Evolutionary conservation across 805 yeast genomes (phyloP).

Genomic region (Candida multigemmis): DNA sequence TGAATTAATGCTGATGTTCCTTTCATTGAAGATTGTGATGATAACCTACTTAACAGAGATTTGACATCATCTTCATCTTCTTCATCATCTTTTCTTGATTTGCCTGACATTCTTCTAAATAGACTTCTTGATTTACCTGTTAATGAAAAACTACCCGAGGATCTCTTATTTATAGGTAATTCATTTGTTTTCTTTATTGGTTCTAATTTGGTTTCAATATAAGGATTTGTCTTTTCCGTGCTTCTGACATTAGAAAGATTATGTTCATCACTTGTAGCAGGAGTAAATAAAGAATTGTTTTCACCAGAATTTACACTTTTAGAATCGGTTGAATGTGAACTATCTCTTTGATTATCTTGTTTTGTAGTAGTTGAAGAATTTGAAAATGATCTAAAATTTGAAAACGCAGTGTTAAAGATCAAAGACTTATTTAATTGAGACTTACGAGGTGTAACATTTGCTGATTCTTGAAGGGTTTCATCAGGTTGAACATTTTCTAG

Average conservation of each 20-base stretch:
- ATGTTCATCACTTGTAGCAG: not conserved
- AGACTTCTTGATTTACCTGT: constrained; percentile 19
- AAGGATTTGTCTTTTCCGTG: not conserved
- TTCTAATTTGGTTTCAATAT: constrained; percentile 4
- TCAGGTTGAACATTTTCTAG: too few relatives aligned
- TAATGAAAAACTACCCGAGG: constrained; percentile 15
- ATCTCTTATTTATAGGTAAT: constrained; percentile 5
- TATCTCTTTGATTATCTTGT: not conserved
- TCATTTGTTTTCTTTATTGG: not conserved
- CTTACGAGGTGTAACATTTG: too few relatives aligned
- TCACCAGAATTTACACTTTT: not conserved
- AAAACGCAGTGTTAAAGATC: constrained; percentile 23
- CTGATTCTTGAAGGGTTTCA: too few relatives aligned
- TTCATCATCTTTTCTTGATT: constrained; percentile 6
- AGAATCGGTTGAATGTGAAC: constrained; percentile 2
- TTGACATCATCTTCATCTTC: constrained; percentile 6
- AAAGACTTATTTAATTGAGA: constrained; percentile 12
- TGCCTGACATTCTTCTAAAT: constrained; percentile 25
- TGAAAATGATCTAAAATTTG: constrained; percentile 13
- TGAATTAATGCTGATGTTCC: constrained; percentile 4
- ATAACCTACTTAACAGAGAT: constrained; percentile 6
- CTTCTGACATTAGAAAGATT: not conserved
- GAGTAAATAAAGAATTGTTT: not conserved
- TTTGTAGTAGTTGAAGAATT: too few relatives aligned
- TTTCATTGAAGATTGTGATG: constrained; percentile 3